phyloP scores from a whole-genome alignment of 2,329 filamentous ascomycete species.

The Xylariaceae sp. region DNA sequence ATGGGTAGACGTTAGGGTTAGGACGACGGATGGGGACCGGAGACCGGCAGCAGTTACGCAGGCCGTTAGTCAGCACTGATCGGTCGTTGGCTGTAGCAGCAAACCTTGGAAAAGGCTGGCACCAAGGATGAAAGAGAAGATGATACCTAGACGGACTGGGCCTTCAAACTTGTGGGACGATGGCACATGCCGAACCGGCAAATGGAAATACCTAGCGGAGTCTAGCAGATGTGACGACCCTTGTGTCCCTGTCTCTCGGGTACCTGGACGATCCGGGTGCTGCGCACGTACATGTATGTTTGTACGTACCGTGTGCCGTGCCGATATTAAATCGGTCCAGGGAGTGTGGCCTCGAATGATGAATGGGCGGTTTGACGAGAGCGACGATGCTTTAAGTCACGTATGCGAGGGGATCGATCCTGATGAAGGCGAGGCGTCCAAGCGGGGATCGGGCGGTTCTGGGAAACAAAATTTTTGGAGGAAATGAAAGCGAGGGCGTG shows the following conservation, averaged over 20 bases:
- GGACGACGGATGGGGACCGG: constrained; percentile 7
- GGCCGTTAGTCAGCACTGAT: constrained; percentile 1
- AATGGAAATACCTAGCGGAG: constrained; percentile 7
- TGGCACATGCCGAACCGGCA: constrained; percentile 11
- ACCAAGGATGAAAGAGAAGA: constrained; percentile 11
- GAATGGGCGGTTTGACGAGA: constrained; percentile 3
- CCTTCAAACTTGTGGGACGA: constrained; percentile 14
- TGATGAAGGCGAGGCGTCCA: neutral
- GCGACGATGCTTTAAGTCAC: neutral
- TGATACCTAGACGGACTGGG: neutral
- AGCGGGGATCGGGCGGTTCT: no score
- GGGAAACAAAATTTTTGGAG: no score
- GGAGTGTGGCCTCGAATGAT: constrained; percentile 11
- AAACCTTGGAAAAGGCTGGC: neutral
- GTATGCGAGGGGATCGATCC: constrained; percentile 11
- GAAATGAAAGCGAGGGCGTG: no score
- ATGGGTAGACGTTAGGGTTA: constrained; percentile 1
- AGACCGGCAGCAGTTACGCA: neutral
- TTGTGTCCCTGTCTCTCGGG: constrained; percentile 11
- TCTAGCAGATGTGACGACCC: constrained; percentile 11
- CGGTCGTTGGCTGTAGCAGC: neutral
- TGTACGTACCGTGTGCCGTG: constrained; percentile 3
- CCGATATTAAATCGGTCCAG: no score
- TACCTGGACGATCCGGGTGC: constrained; percentile 6
- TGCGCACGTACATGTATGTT: constrained; percentile 4